Evolutionary conservation across 2,329 filamentous ascomycete genomes (phyloP).

Genomic region (Hypoxylon sp.): DNA sequence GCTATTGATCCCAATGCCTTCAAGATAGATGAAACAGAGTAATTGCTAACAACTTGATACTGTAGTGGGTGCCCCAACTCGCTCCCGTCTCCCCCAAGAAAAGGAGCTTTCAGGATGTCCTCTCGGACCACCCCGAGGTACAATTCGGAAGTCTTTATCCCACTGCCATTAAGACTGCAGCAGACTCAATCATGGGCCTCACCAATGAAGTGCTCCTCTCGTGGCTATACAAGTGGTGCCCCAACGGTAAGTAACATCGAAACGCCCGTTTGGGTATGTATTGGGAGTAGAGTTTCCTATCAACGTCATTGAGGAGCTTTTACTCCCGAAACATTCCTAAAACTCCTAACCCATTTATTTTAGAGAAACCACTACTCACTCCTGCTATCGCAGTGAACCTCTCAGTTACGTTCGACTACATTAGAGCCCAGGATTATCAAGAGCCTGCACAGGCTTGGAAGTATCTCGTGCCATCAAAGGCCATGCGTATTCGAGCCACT

Average conservation of each 20-base stretch:
- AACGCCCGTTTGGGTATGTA: not conserved
- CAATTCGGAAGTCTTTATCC: slow-evolving; percentile 34
- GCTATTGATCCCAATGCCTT: not conserved
- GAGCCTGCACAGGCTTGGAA: not conserved
- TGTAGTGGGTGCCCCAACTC: not conserved
- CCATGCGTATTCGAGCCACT: slow-evolving; percentile 26
- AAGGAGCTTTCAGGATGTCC: slow-evolving; percentile 44
- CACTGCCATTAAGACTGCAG: slow-evolving; percentile 25
- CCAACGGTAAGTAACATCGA: slow-evolving; percentile 5
- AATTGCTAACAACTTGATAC: slow-evolving; percentile 5
- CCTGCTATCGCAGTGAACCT: slow-evolving; percentile 16
- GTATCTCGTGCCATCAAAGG: slow-evolving; percentile 31
- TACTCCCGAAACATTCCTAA: not conserved
- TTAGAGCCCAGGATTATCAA: slow-evolving; percentile 9
- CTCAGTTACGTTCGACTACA: slow-evolving; percentile 25
- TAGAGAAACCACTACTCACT: not conserved
- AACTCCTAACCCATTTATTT: not conserved
- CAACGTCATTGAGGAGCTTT: too few species aligned
- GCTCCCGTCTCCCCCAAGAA: not conserved
- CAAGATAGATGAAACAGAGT: not conserved
- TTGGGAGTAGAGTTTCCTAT: too few species aligned
- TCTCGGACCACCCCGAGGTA: slow-evolving; percentile 43
- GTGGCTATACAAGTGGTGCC: slow-evolving; percentile 47
- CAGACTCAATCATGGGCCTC: slow-evolving; percentile 30
- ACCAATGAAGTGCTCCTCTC: slow-evolving; percentile 38